Percentiles rank a stretch among this genome's conserved stretches.
These are phyloP conservation scores for Ustilago trichophora DNA, from an alignment of 1,284 basidiomycete genomes.

Conservation along the genomic window DNA sequence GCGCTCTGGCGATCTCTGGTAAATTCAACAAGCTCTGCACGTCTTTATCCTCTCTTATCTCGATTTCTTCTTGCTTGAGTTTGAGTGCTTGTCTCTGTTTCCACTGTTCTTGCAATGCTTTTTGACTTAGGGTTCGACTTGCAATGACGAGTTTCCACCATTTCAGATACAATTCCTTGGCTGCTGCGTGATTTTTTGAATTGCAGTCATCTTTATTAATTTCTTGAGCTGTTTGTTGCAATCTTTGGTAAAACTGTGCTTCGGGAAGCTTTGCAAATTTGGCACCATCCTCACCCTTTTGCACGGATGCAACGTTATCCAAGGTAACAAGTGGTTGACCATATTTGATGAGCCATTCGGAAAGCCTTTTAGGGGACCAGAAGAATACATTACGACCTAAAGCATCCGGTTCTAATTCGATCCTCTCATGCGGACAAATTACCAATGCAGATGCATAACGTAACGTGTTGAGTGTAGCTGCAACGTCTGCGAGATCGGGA, in stretches of 20 bases:
- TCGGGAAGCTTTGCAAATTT: constrained; percentile 17
- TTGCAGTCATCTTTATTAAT: no score
- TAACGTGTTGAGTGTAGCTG: constrained; percentile 28
- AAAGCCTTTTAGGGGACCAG: constrained; percentile 8
- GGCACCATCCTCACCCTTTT: constrained; percentile 8
- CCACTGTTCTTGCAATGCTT: constrained; percentile 22
- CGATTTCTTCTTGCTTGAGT: constrained; percentile 2
- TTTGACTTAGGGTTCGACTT: constrained; percentile 16
- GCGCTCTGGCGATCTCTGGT: no score
- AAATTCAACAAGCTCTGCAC: constrained; percentile 12
- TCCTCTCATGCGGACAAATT: background rate
- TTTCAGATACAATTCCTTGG: constrained; percentile 26
- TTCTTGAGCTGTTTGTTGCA: background rate
- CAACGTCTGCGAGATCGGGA: constrained; percentile 1
- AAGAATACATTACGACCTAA: constrained; percentile 17
- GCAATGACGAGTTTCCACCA: constrained; percentile 40
- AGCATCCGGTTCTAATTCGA: constrained; percentile 16
- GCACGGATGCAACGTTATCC: background rate
- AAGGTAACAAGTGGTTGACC: background rate
- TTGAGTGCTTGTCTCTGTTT: constrained; percentile 17
- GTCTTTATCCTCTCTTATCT: constrained; percentile 7
- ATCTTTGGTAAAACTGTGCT: constrained; percentile 3
- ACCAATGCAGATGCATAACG: constrained; percentile 20
- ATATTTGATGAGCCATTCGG: constrained; percentile 23
- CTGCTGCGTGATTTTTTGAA: background rate